Percentiles rank a stretch among this genome's conserved stretches.
Evolutionary conservation across 2,329 filamentous ascomycete genomes (phyloP).

Genomic region (Balansia obtecta): DNA sequence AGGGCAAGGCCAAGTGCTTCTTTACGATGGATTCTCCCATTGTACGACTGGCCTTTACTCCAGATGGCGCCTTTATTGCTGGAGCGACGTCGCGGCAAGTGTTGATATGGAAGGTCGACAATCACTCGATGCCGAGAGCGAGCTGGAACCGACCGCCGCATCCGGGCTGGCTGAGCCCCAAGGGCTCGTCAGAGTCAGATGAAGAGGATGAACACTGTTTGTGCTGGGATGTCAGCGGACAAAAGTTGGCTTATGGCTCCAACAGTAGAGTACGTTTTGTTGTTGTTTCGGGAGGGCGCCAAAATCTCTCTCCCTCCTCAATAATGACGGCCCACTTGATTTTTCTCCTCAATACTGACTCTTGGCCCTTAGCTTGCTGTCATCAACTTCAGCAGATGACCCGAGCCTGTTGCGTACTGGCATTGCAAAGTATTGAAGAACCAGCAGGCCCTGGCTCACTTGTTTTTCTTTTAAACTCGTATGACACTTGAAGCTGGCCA

Average conservation of each 20-base stretch:
- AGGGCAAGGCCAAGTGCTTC: constrained; percentile 44
- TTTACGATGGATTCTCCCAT: constrained; percentile 49
- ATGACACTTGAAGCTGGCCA: neutral
- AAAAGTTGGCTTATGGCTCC: constrained; percentile 50
- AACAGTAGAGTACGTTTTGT: constrained; percentile 51
- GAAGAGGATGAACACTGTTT: constrained; percentile 50
- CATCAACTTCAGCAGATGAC: constrained; percentile 35
- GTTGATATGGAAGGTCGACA: constrained; percentile 53
- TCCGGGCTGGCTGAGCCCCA: constrained; percentile 46
- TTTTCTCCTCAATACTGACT: neutral
- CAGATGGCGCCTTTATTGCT: constrained; percentile 50
- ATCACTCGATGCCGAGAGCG: constrained; percentile 43
- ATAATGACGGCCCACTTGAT: too few relatives aligned
- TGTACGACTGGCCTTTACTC: constrained; percentile 48
- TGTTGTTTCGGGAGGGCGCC: too few relatives aligned
- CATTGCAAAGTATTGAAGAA: neutral
- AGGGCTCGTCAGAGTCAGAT: constrained; percentile 36
- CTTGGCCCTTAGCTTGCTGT: constrained; percentile 28
- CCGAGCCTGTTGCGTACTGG: neutral
- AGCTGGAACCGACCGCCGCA: constrained; percentile 45
- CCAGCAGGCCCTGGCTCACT: constrained; percentile 1
- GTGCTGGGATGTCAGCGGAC: constrained; percentile 49
- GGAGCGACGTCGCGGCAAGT: constrained; percentile 46
- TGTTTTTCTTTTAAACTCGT: neutral
- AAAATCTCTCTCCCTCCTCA: too few relatives aligned